A percentile compares a stretch with the other conserved stretches of the same genome.
Conservation (phyloP, 2,329 filamentous ascomycete species). For the Cercospora beticola region DNA sequence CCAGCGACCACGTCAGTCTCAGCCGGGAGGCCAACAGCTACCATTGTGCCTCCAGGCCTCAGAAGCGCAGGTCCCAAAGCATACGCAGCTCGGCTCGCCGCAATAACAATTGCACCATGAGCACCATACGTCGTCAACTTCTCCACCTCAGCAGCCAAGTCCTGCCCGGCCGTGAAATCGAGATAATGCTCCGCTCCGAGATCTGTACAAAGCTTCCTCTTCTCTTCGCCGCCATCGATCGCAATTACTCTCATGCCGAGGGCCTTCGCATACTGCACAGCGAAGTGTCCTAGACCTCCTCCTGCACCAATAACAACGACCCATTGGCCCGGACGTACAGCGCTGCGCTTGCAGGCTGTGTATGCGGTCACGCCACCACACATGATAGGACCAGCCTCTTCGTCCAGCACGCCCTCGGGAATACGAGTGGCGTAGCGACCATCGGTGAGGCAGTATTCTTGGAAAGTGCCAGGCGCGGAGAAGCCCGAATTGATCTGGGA, state of each 20-base stretch:
- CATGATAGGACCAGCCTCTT: slow-evolving; percentile 43
- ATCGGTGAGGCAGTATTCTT: slow-evolving; percentile 40
- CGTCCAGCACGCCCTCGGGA: slow-evolving; percentile 40
- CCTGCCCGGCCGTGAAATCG: slow-evolving; percentile 39
- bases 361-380: slow-evolving; percentile 42
- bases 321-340: slow-evolving; percentile 43
- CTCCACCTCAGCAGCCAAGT: slow-evolving; percentile 39
- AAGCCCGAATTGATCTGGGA: slow-evolving; percentile 43
- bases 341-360: slow-evolving; percentile 37
- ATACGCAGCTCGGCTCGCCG: slow-evolving; percentile 40
- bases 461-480: slow-evolving; percentile 41
- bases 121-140: slow-evolving; percentile 41
- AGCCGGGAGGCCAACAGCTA: slow-evolving; percentile 40
- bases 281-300: slow-evolving; percentile 35
- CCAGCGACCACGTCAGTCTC: slow-evolving; percentile 40
- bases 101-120: slow-evolving; percentile 42
- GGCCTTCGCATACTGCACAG: slow-evolving; percentile 37
- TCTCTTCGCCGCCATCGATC: slow-evolving; percentile 41
- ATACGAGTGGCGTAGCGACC: slow-evolving; percentile 39
- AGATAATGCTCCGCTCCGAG: slow-evolving; percentile 42
- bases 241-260: slow-evolving; percentile 43
- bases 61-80: slow-evolving; percentile 36
- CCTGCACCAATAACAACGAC: slow-evolving; percentile 42
- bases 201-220: slow-evolving; percentile 40
- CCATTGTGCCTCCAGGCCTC: slow-evolving; percentile 40